phyloP scores from a whole-genome alignment of 352 stramenopile species.

The Plasmopara muralis region DNA sequence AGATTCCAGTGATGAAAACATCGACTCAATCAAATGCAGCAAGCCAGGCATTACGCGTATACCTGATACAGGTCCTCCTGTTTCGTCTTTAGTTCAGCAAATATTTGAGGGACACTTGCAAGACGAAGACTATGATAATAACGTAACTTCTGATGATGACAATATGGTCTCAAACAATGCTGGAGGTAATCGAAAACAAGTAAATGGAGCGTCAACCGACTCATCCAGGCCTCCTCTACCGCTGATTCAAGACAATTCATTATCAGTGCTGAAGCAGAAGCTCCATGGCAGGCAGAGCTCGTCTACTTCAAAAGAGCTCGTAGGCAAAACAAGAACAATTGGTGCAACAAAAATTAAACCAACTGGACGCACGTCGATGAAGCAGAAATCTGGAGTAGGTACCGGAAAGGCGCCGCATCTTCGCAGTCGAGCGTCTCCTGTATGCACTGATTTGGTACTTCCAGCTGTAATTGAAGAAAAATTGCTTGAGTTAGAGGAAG shows the following conservation, averaged over 20 bases:
- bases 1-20: conserved; percentile 3
- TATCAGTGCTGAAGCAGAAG: conserved; percentile 25
- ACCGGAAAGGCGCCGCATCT: conserved; percentile 4
- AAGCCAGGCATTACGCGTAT: not conserved
- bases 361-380: conserved; percentile 1
- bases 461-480: conserved; percentile 79
- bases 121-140: conserved; percentile 2
- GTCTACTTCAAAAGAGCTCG: conserved; percentile 2
- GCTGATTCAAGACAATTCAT: conserved; percentile 14
- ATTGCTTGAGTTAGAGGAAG: conserved; percentile 68
- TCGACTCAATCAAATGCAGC: conserved; percentile 1
- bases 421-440: conserved; percentile 7
- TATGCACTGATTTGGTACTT: conserved; percentile 24
- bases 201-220: no score
- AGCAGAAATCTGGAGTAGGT: conserved; percentile 8
- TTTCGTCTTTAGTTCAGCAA: conserved; percentile 54
- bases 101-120: conserved; percentile 30
- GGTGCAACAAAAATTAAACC: conserved; percentile 7
- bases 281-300: conserved; percentile 18
- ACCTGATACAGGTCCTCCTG: conserved; percentile 14
- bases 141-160: not conserved
- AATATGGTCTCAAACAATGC: conserved; percentile 5
- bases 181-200: not conserved
- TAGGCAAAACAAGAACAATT: conserved; percentile 4
- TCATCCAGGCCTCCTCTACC: not conserved